Evolutionary conservation across 345 rosid species (phyloP).

Genomic region (Anastatica hierochuntica): DNA sequence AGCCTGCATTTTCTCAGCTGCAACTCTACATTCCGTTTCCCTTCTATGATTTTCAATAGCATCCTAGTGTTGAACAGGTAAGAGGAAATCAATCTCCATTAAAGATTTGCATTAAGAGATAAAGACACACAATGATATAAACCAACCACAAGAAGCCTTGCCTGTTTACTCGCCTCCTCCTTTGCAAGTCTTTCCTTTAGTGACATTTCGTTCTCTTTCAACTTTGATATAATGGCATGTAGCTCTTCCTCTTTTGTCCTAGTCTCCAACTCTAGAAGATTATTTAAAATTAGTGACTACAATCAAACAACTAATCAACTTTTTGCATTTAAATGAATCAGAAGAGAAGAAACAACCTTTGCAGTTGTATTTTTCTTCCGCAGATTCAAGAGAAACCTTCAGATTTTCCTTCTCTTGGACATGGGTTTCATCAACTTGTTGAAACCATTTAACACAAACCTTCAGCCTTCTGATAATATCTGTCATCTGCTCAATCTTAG

Average conservation of each 20-base stretch:
- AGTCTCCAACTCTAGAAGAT: slow-evolving; percentile 45
- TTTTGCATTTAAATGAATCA: too few species aligned
- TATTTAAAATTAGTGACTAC: slow-evolving; percentile 1
- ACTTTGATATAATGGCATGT: slow-evolving; percentile 31
- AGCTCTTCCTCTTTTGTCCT: slow-evolving; percentile 41
- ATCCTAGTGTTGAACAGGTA: slow-evolving; percentile 36
- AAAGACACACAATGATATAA: background rate
- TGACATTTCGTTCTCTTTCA: slow-evolving; percentile 38
- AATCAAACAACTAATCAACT: too few species aligned
- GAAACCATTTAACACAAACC: slow-evolving; percentile 72
- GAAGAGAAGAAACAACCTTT: slow-evolving; percentile 33
- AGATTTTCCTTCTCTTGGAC: slow-evolving; percentile 50
- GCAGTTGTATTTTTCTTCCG: slow-evolving; percentile 43
- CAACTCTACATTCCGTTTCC: slow-evolving; percentile 55
- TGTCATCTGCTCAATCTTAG: slow-evolving; percentile 32
- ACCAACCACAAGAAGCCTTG: slow-evolving; percentile 18
- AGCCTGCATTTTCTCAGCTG: slow-evolving; percentile 47
- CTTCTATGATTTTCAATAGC: slow-evolving; percentile 48
- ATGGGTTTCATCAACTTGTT: slow-evolving; percentile 51
- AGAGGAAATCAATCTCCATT: background rate
- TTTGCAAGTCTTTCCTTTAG: slow-evolving; percentile 44
- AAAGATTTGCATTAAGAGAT: background rate
- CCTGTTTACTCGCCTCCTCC: slow-evolving; percentile 63
- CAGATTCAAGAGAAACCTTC: slow-evolving; percentile 40
- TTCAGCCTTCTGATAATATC: slow-evolving; percentile 64